Conservation (phyloP, 176 grass and related monocot genomes). For the Raddia distichophylla region DNA sequence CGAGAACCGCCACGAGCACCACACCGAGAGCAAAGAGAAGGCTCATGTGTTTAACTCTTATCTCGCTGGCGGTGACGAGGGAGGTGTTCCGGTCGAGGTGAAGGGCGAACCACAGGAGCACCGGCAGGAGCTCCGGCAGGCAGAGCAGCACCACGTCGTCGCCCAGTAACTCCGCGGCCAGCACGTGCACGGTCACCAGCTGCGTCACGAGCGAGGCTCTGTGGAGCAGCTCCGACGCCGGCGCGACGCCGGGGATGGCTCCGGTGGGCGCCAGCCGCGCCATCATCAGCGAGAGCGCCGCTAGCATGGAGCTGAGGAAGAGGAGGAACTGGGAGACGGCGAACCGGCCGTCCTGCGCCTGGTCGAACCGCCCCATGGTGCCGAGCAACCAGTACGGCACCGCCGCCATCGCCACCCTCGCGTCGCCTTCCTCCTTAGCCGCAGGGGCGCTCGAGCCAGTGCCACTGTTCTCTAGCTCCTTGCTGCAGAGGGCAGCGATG, state of each 20-base stretch:
- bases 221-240: constrained; percentile 7
- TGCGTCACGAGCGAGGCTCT: neutral
- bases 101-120: no score
- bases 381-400: constrained; percentile 3
- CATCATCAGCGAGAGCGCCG: constrained; percentile 23
- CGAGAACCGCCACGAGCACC: neutral
- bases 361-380: neutral
- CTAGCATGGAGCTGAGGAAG: constrained; percentile 32
- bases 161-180: neutral
- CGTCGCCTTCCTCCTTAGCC: no score
- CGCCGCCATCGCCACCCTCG: neutral
- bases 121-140: constrained; percentile 19
- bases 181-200: neutral
- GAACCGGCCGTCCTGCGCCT: neutral
- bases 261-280: neutral
- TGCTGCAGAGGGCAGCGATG: neutral
- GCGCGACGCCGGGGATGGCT: neutral
- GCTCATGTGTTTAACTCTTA: neutral
- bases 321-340: constrained; percentile 33
- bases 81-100: neutral
- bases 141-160: constrained; percentile 5
- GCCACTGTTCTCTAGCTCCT: neutral
- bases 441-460: neutral
- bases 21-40: neutral
- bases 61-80: neutral